Conservation (phyloP, 140 eudicot genomes). For the Erigeron philadelphicus region DNA sequence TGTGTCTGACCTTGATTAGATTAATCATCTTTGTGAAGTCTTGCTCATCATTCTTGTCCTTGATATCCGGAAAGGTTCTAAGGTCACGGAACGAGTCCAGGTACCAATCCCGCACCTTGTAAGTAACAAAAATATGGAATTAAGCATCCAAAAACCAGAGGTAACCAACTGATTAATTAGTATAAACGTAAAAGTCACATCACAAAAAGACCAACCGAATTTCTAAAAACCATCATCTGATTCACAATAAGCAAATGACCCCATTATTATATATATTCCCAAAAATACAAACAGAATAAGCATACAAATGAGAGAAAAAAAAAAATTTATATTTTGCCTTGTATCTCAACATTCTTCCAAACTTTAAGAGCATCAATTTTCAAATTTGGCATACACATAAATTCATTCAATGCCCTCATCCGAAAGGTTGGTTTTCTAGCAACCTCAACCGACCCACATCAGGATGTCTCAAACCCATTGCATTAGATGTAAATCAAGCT, state of each 20-base stretch:
- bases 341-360: background rate
- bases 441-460: too few species aligned
- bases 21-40: slow-evolving; percentile 82
- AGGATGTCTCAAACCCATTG: too few species aligned
- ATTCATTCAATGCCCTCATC: background rate
- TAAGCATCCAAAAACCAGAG: background rate
- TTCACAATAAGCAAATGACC: too few species aligned
- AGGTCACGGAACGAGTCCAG: slow-evolving; percentile 90
- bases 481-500: too few species aligned
- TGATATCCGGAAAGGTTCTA: slow-evolving; percentile 75
- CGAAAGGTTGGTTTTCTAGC: background rate
- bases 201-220: too few species aligned
- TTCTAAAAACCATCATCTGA: too few species aligned
- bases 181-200: too few species aligned
- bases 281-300: background rate
- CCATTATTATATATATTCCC: background rate
- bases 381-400: background rate
- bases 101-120: slow-evolving; percentile 93
- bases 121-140: slow-evolving; percentile 6
- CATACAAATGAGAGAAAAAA: background rate
- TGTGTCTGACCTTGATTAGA: slow-evolving; percentile 86
- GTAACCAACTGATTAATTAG: background rate
- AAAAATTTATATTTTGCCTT: background rate
- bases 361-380: background rate
- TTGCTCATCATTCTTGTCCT: slow-evolving; percentile 64